A percentile compares a stretch with the other conserved stretches of the same genome.
These are phyloP conservation scores for Pseudomonodictys pantanalensis DNA, from an alignment of 495 filamentous ascomycete genomes.

Conservation along the genomic window DNA sequence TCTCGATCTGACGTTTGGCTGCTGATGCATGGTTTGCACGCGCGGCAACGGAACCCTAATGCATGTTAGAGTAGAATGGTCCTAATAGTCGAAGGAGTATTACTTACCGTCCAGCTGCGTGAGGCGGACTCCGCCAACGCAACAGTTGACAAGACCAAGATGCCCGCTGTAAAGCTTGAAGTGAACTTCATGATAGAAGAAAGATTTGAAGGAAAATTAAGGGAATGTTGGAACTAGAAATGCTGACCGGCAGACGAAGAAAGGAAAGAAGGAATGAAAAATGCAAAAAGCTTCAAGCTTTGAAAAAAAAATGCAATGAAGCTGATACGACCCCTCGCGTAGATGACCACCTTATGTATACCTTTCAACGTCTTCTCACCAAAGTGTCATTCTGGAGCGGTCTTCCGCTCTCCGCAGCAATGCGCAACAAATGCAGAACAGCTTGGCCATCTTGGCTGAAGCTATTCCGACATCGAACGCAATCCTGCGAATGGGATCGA, in stretches of 20 bases:
- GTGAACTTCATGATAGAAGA: conserved; percentile 10
- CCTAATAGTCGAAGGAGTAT: neutral
- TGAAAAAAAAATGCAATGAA: neutral
- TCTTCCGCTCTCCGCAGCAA: neutral
- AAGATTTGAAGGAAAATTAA: neutral
- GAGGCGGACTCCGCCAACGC: neutral
- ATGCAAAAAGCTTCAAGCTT: conserved; percentile 15
- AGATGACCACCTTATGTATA: neutral
- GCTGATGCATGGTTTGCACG: conserved; percentile 10
- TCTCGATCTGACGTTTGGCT: conserved; percentile 14
- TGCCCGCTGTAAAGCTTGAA: conserved; percentile 1
- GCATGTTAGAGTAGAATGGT: neutral
- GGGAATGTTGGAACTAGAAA: conserved; percentile 2
- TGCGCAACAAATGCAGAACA: conserved; percentile 15
- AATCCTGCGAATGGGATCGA: conserved; percentile 4
- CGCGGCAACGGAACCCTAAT: conserved; percentile 15
- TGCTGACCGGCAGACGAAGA: conserved; percentile 14
- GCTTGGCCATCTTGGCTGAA: conserved; percentile 17
- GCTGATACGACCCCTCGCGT: neutral
- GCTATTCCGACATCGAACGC: conserved; percentile 8
- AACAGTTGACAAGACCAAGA: conserved; percentile 12
- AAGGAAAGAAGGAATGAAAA: conserved; percentile 4
- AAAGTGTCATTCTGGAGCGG: neutral
- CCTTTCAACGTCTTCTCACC: neutral
- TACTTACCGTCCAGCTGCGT: conserved; percentile 11